These are phyloP conservation scores for Aspergillus haitiensis DNA, from an alignment of 495 filamentous ascomycete species.

Conservation along the genomic window DNA sequence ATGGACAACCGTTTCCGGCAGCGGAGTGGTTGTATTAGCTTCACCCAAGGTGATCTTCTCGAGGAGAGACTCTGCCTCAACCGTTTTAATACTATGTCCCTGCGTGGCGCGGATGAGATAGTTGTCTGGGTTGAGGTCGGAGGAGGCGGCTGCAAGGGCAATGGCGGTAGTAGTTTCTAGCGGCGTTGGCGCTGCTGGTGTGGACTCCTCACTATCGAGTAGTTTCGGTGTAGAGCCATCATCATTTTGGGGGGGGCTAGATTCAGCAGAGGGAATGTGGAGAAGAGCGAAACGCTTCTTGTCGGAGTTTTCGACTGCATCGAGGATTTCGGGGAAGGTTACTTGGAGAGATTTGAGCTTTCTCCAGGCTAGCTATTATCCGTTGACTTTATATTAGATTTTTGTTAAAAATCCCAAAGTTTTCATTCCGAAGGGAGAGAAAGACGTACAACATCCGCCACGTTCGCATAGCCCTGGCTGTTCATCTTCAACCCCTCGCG, in stretches of 20 bases:
- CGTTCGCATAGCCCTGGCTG: constrained; percentile 73
- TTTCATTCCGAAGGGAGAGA: background rate
- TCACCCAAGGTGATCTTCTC: constrained; percentile 54
- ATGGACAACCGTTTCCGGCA: constrained; percentile 73
- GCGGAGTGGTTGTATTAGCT: constrained; percentile 33
- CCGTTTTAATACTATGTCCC: constrained; percentile 67
- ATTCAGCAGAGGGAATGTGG: constrained; percentile 38
- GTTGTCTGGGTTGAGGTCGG: constrained; percentile 54
- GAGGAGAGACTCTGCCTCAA: constrained; percentile 69
- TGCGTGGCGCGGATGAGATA: constrained; percentile 94
- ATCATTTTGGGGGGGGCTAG: constrained; percentile 20
- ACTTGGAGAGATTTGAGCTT: constrained; percentile 67
- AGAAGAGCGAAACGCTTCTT: constrained; percentile 84
- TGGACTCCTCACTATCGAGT: constrained; percentile 19
- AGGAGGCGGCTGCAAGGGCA: constrained; percentile 32
- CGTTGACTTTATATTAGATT: background rate
- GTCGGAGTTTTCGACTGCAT: constrained; percentile 72
- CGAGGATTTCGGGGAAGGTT: constrained; percentile 69
- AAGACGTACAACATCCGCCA: constrained; percentile 70
- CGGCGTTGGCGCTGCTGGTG: background rate
- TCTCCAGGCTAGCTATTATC: constrained; percentile 65
- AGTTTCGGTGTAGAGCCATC: constrained; percentile 19
- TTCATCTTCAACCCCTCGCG: constrained; percentile 76
- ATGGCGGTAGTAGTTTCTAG: constrained; percentile 31
- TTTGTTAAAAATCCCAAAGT: too few species aligned